phyloP scores from a whole-genome alignment of 257 asterid genomes.

The Petunia axillaris region DNA sequence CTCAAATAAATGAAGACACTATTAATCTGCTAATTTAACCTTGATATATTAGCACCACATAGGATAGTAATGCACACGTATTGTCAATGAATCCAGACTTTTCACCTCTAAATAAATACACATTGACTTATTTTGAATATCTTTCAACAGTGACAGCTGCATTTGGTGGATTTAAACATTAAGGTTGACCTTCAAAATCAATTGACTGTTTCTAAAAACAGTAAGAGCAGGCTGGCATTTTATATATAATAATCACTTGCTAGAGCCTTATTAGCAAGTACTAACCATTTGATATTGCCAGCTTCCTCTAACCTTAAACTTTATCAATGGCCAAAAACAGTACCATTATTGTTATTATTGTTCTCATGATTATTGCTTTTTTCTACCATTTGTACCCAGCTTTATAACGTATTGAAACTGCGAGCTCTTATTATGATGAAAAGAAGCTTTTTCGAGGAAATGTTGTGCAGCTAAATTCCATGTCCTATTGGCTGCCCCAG shows the following conservation, averaged over 20 bases:
- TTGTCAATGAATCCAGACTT: not conserved
- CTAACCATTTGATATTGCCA: not conserved
- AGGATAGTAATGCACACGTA: too few relatives aligned
- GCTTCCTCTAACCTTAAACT: not conserved
- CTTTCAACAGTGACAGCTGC: not conserved
- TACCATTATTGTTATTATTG: not conserved
- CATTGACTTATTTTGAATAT: not conserved
- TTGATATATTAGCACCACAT: not conserved
- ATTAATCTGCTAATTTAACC: too few relatives aligned
- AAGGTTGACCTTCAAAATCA: not conserved
- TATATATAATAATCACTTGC: not conserved
- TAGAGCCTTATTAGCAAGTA: not conserved
- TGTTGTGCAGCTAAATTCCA: not conserved
- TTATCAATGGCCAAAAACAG: constrained; percentile 19
- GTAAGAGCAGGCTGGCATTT: not conserved
- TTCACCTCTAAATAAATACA: not conserved
- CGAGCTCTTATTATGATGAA: not conserved
- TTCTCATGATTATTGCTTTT: not conserved
- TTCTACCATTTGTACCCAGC: not conserved
- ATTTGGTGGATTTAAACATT: not conserved
- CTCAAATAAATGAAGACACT: too few relatives aligned
- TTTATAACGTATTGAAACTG: not conserved
- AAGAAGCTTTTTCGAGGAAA: not conserved
- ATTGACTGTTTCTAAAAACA: not conserved
- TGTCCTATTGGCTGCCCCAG: constrained; percentile 15